Evolutionary conservation across 169 alveolate species (phyloP).

Genomic region (Babesia gibsoni): DNA sequence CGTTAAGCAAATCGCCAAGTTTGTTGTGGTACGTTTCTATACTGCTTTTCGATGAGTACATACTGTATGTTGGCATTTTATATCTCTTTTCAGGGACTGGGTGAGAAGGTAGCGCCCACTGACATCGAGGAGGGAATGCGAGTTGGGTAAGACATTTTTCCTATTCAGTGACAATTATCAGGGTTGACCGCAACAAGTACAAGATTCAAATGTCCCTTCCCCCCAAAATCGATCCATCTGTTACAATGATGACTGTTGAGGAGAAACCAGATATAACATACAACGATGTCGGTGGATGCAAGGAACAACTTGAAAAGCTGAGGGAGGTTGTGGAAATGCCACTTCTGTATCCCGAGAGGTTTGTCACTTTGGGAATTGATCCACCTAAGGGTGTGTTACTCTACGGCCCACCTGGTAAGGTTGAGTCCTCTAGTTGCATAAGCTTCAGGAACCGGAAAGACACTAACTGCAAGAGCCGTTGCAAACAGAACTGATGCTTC

Average conservation of each 20-base stretch:
- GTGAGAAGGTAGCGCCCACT: constrained; percentile 98
- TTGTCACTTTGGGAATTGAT: constrained; percentile 97
- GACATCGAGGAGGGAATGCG: constrained; percentile 99
- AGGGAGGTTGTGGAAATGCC: constrained; percentile 99
- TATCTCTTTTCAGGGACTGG: constrained; percentile 84
- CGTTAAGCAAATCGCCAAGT: constrained; percentile 97
- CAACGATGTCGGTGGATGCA: constrained; percentile 99
- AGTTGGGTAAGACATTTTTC: constrained; percentile 87
- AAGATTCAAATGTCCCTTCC: constrained; percentile 97
- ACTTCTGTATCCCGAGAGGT: constrained; percentile 95
- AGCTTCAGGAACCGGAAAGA: constrained; percentile 85
- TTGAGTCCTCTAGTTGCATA: constrained; percentile 66
- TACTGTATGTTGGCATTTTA: not conserved
- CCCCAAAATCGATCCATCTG: constrained; percentile 99
- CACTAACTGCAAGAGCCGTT: constrained; percentile 99
- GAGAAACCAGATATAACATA: constrained; percentile 99
- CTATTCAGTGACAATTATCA: not conserved
- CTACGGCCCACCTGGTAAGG: constrained; percentile 99
- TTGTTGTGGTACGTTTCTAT: constrained; percentile 87
- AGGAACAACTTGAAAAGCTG: constrained; percentile 95
- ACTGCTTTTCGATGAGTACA: no score
- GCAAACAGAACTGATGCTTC: constrained; percentile 99
- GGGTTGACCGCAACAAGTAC: constrained; percentile 92
- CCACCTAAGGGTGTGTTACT: constrained; percentile 99
- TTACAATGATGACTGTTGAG: constrained; percentile 99